These are phyloP conservation scores for Beauveria australis DNA, from an alignment of 2,329 filamentous ascomycete genomes.

Conservation along the genomic window DNA sequence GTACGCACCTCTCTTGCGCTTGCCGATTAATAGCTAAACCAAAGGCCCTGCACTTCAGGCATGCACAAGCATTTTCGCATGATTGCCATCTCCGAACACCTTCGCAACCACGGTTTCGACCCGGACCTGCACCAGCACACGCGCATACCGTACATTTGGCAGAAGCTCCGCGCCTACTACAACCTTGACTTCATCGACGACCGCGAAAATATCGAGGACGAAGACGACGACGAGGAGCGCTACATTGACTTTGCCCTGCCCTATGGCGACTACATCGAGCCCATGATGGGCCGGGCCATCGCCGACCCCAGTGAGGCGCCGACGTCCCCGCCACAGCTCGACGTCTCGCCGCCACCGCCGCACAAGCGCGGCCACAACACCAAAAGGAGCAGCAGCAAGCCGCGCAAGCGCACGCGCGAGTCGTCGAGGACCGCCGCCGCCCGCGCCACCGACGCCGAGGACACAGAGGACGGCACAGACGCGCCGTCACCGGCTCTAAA, in stretches of 20 bases:
- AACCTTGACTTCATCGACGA: constrained; percentile 82
- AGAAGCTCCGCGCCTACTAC: constrained; percentile 75
- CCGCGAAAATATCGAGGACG: constrained; percentile 61
- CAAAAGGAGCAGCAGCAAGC: constrained; percentile 20
- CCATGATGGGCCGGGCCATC: constrained; percentile 37
- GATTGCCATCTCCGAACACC: constrained; percentile 72
- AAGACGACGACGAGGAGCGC: constrained; percentile 45
- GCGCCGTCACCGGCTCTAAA: constrained; percentile 24
- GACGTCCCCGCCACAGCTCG: constrained; percentile 37
- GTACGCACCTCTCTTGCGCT: constrained; percentile 34
- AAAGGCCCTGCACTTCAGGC: constrained; percentile 37
- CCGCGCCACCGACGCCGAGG: constrained; percentile 37
- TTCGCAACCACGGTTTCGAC: constrained; percentile 73
- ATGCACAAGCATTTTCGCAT: constrained; percentile 94
- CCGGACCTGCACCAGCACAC: constrained; percentile 67
- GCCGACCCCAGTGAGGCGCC: constrained; percentile 40
- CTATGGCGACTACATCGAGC: constrained; percentile 33
- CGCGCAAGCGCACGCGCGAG: constrained; percentile 33
- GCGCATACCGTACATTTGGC: constrained; percentile 84
- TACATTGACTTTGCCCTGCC: constrained; percentile 62
- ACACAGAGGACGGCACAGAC: constrained; percentile 39
- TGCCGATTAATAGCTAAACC: not conserved
- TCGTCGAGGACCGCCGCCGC: constrained; percentile 16
- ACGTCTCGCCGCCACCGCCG: constrained; percentile 22
- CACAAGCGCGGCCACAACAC: constrained; percentile 1